Conservation (phyloP, 352 stramenopile species). For the Phytophthora vignae region DNA sequence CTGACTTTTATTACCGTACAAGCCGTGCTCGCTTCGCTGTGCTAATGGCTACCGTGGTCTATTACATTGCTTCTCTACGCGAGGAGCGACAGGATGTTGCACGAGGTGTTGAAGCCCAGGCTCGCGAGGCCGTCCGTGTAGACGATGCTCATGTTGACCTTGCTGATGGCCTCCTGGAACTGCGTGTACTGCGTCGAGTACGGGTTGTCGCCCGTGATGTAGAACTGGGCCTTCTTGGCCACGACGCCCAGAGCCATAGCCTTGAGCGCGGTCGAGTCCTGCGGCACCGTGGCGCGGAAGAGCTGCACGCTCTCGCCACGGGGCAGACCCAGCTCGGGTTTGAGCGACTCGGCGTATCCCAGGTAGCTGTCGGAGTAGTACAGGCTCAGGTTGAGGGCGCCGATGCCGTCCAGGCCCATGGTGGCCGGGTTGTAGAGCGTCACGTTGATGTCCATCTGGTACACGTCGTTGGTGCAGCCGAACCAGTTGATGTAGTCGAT, state of each 20-base stretch:
- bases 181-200: conserved; percentile 52
- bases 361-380: conserved; percentile 73
- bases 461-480: conserved; percentile 48
- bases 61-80: conserved; percentile 27
- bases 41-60: conserved; percentile 26
- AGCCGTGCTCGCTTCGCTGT: conserved; percentile 13
- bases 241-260: conserved; percentile 56
- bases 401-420: conserved; percentile 66
- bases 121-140: conserved; percentile 63
- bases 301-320: conserved; percentile 57
- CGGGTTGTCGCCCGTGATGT: conserved; percentile 59
- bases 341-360: conserved; percentile 60
- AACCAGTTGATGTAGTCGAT: conserved; percentile 70
- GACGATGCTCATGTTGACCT: conserved; percentile 68
- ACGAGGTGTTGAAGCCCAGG: conserved; percentile 46
- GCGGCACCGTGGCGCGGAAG: conserved; percentile 55
- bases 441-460: conserved; percentile 70
- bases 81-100: conserved; percentile 46
- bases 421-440: conserved; percentile 57
- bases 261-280: conserved; percentile 40
- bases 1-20: conserved; percentile 29
- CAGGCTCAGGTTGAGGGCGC: conserved; percentile 71
- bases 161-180: conserved; percentile 49
- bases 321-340: conserved; percentile 54
- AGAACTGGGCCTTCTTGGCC: conserved; percentile 52